Base-by-base conservation (phyloP, 345 rosid species). In the Rhodamnia rubescens region DNA sequence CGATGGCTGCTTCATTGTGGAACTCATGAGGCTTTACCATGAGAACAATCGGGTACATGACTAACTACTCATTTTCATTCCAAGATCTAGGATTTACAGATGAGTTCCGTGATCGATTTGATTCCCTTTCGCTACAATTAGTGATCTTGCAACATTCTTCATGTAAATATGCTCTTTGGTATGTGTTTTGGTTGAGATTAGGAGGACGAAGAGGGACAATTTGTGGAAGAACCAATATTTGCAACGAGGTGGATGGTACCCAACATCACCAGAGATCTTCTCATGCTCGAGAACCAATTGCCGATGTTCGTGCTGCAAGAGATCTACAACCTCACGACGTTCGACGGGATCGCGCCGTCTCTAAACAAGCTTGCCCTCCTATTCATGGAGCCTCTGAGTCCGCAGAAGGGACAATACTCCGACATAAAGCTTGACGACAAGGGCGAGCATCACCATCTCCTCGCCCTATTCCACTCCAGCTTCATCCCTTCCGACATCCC, bases 1-100 rank as follows among this genome's bases (percentile, higher is more conserved):
- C 40, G 86, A 84, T 36, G 86, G 86, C 52, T 69, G 81, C 82
- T 84, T 84, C 58, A 12, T 84, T n/a, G 82, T 84, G 82, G 86
- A 84, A 27, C 86, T 84, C 86, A 16, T 84, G 82, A 59, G 61
- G 56, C 74, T 84, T 21, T 74, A 36, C 74, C 36, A 59, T 50
- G 53, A 84, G 85, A 47, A 81, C 85, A 59, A 58, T 5, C 69
- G 3, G 80, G 85, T 84, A 59, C 26, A 69, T 10, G 27, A 56
- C 36, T 29, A 36, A 64, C 44, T 4, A 15, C 44, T 32, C 75
- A 29, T 16, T 29, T 7, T 29, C 15, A 15, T 64, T 64, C 75
- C 75, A 64, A 61, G 40, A 29, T 64, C 75, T 64, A 64, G 75
- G 42, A 64, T 64, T 29, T 16, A 15, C 26, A 24, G 2, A 56